Evolutionary conservation across 495 filamentous ascomycete genomes (phyloP), one percentile per base, ranked within the genome.

Genomic region (Corynascus novoguineensis): DNA sequence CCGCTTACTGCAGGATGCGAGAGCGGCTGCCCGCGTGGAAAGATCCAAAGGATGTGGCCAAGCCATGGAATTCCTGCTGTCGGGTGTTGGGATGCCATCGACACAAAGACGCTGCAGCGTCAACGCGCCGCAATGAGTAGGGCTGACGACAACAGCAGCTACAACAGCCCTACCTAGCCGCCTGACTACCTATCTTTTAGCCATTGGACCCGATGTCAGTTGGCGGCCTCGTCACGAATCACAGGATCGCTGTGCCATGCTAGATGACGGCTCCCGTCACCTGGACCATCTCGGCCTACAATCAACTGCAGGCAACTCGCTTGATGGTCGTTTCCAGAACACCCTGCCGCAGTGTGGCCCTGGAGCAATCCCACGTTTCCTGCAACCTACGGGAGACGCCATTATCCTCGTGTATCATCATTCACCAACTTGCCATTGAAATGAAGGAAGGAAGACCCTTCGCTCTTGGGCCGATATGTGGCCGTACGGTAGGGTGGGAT

Each of bases 131-230:
- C 31, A 4, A 32, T 50, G 31, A 32, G 32, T 35, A 37, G n/a
- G 48, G 48, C 48, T 50, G 48, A 50, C 48, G 48, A 50, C 31
- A 50, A 22, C 48, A n/a, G n/a, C 32, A 34, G 25, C 1, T 11
- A 10, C 24, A 11, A 21, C n/a, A n/a, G n/a, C n/a, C n/a, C n/a
- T n/a, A 31, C 31, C 47, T 34, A 17, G n/a, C n/a, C 21, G 48
- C 48, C 32, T 37, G 17, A 35, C 11, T 10, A 19, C 14, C n/a
- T 11, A 14, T 35, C 48, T 5, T 4, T 1, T 1, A 4, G 17
- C 31, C 11, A 15, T 22, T 37, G 19, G 31, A 0, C 31, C 3
- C 1, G 11, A 35, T 31, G 27, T 48, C 45, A 48, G 45, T 25
- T 7, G 24, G 27, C 41, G 27, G 41, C 41, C 41, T 11, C 10